Base-by-base conservation (phyloP, 768 basidiomycete species). In the Calocybe indica region DNA sequence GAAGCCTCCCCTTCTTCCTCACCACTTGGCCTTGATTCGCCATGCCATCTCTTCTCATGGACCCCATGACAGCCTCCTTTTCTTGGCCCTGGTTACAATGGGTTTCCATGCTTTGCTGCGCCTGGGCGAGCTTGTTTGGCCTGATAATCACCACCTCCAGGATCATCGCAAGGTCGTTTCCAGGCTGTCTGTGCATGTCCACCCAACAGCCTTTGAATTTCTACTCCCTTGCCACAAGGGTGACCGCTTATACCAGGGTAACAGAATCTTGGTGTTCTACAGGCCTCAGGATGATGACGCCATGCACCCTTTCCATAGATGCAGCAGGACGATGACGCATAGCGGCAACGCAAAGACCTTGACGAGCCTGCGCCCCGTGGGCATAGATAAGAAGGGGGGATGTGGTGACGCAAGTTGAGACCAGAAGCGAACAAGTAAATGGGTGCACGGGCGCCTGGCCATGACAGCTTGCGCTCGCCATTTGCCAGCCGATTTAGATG, bases 181-280 rank as follows among this genome's bases (percentile, higher is more conserved):
- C 11, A 48, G 64, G 0, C 8, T 35, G 7, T 52, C 61, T 1
- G 52, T 67, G 0, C 7, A 6, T 0, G 7, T 56, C 8, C 9
- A 8, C 0, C 10, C 12, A 0, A 6, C 51, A 1, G 32, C 7
- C 1, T 58, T 46, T 36, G 9, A 15, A 0, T 71, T 64, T 42
- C 29, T 57, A 9, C 54, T 75, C 0, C 71, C 71, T 0, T 15
- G 40, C 0, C 72, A 73, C 49, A 76, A 75, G 43, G 65, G 63
- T 5, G 68, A 73, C 50, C 45, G n/a, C 0, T 56, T 50, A 35
- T 64, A 63, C 35, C 55, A 60, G 29, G 62, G 61, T 5, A 66
- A 60, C 53, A 28, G 14, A 10, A 52, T 55, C 44, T 52, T 57
- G n/a, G 34, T 60, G 22, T n/a, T n/a, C n/a, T n/a, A n/a, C n/a